Percentiles rank a stretch among this genome's conserved stretches.
Evolutionary conservation across 352 stramenopile genomes (phyloP).

Genomic region (Phytophthora capsici): DNA sequence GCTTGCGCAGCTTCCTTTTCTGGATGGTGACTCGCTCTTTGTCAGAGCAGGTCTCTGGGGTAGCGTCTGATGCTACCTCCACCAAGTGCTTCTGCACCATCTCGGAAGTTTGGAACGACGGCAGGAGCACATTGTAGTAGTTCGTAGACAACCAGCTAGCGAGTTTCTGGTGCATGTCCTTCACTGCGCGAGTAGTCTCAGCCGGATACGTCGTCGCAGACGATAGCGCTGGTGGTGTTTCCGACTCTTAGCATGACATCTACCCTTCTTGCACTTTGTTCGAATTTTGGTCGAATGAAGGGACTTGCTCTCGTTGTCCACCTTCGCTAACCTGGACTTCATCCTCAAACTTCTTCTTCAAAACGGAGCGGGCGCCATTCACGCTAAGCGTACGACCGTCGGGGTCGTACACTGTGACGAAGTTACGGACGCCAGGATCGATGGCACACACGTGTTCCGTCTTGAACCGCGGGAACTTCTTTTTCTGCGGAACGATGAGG

Average conservation of each 20-base stretch:
- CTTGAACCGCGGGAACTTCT: too few relatives aligned
- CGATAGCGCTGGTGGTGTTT: conserved; percentile 10
- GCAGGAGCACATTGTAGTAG: conserved; percentile 21
- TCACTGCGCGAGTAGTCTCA: too few relatives aligned
- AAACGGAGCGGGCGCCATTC: too few relatives aligned
- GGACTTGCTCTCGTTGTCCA: neutral
- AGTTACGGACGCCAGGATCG: too few relatives aligned
- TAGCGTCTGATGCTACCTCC: conserved; percentile 5
- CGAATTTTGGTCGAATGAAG: neutral
- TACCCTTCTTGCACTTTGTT: neutral
- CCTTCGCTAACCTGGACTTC: too few relatives aligned
- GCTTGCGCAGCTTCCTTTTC: conserved; percentile 11
- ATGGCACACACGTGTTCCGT: too few relatives aligned
- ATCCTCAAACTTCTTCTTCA: too few relatives aligned
- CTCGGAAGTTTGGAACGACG: conserved; percentile 21
- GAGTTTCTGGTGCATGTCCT: conserved; percentile 21
- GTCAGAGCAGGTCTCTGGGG: neutral
- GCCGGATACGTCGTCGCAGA: conserved; percentile 4
- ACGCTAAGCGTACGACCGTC: too few relatives aligned
- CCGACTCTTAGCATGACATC: neutral
- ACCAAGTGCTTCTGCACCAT: conserved; percentile 12
- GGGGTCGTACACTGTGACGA: too few relatives aligned
- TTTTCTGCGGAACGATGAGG: too few relatives aligned
- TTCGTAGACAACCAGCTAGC: neutral
- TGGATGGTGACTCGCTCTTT: neutral